Conservation (phyloP, 371 early-diverging fungal genomes). For the Lichtheimia hyalospora region DNA sequence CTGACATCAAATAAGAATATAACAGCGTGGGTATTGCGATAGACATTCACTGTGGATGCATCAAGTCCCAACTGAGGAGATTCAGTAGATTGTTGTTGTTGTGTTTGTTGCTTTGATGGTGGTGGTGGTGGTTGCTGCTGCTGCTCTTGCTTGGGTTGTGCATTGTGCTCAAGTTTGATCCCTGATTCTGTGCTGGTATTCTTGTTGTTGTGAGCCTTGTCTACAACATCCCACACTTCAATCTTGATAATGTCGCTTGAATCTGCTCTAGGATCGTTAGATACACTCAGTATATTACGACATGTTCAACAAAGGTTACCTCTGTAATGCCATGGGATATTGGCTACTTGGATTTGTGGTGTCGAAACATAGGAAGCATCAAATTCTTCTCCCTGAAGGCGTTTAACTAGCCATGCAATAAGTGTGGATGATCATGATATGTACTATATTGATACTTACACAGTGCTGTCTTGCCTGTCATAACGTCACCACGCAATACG, state of each 20-base stretch:
- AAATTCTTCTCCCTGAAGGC: conserved; percentile 60
- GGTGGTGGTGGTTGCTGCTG: conserved; percentile 11
- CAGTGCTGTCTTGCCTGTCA: conserved; percentile 64
- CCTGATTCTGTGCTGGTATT: conserved; percentile 19
- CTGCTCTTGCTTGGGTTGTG: conserved; percentile 8
- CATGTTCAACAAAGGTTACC: conserved; percentile 20
- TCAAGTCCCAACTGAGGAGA: conserved; percentile 44
- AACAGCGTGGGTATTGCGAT: conserved; percentile 61
- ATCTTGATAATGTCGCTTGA: conserved; percentile 67
- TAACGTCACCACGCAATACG: conserved; percentile 64
- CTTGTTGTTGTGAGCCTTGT: conserved; percentile 50
- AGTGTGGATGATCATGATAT: background rate
- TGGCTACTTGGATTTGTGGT: conserved; percentile 66
- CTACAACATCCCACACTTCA: conserved; percentile 73
- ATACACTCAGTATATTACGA: background rate
- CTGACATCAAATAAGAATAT: conserved; percentile 63
- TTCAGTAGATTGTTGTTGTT: conserved; percentile 1
- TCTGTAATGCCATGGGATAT: conserved; percentile 68
- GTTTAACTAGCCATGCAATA: conserved; percentile 40
- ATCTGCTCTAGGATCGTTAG: conserved; percentile 22
- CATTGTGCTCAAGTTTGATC: conserved; percentile 44
- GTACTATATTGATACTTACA: conserved; percentile 42
- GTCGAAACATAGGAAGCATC: conserved; percentile 52
- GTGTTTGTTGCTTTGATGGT: conserved; percentile 4
- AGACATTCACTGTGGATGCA: conserved; percentile 67